These are phyloP conservation scores for Nannizziopsis arthrosporioides DNA, from an alignment of 2,329 filamentous ascomycete species.

Conservation along the genomic window DNA sequence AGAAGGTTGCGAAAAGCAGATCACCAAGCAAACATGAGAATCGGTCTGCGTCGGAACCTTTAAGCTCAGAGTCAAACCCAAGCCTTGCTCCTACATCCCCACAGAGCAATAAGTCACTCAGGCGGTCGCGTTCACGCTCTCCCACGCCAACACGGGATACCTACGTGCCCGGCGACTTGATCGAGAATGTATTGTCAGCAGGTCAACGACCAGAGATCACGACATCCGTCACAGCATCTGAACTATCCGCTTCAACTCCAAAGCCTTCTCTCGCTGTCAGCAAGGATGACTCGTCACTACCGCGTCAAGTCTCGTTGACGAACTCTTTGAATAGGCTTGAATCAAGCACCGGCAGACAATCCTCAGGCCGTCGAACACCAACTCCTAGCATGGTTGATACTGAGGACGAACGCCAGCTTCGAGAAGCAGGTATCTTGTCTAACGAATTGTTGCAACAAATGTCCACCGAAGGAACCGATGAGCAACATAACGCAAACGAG, in stretches of 20 bases:
- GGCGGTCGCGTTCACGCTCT: constrained; percentile 11
- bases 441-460: constrained; percentile 22
- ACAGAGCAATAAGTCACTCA: constrained; percentile 17
- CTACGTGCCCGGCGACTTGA: constrained; percentile 15
- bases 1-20: not conserved
- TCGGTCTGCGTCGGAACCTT: constrained; percentile 6
- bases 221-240: constrained; percentile 25
- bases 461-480: constrained; percentile 21
- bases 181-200: constrained; percentile 19
- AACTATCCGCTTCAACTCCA: constrained; percentile 21
- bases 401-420: constrained; percentile 54
- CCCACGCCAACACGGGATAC: constrained; percentile 5
- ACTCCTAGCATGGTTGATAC: constrained; percentile 44
- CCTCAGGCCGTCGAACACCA: constrained; percentile 27
- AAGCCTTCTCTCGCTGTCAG: constrained; percentile 21
- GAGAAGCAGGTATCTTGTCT: constrained; percentile 53
- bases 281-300: constrained; percentile 23
- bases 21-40: not conserved
- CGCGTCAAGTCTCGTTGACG: constrained; percentile 30
- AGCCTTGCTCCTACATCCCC: constrained; percentile 19
- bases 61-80: constrained; percentile 15
- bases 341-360: constrained; percentile 24
- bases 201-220: constrained; percentile 25
- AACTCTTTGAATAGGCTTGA: constrained; percentile 29
- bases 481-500: constrained; percentile 24